Conservation (phyloP, 176 grass and related monocot species). For the Dendrocalamus sinicus region DNA sequence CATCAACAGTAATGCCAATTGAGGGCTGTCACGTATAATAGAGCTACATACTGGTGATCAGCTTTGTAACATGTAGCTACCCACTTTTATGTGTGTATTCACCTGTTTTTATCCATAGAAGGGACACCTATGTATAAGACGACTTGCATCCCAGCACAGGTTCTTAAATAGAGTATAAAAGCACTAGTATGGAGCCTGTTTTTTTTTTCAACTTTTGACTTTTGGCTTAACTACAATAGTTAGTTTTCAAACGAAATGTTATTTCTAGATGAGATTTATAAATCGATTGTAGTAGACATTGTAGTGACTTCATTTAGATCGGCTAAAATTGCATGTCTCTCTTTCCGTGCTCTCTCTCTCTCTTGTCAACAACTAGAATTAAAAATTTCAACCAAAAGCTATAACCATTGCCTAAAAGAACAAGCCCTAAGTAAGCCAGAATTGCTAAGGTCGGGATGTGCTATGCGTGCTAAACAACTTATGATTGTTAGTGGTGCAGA, state of each 20-base stretch:
- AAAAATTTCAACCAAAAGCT: too few relatives aligned
- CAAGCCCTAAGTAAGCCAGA: background rate
- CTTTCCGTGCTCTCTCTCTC: too few relatives aligned
- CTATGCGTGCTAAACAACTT: background rate
- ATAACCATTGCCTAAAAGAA: too few relatives aligned
- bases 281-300: too few relatives aligned
- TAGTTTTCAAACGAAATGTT: too few relatives aligned
- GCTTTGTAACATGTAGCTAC: constrained; percentile 11
- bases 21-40: background rate
- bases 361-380: too few relatives aligned
- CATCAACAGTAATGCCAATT: background rate
- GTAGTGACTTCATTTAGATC: too few relatives aligned
- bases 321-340: too few relatives aligned
- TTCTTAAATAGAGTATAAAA: constrained; percentile 1
- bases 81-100: background rate
- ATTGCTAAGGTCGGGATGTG: background rate
- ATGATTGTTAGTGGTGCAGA: background rate
- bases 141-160: background rate
- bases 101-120: background rate
- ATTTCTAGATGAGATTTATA: too few relatives aligned
- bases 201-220: too few relatives aligned
- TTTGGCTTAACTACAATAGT: too few relatives aligned
- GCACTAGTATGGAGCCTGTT: background rate
- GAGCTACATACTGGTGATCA: background rate
- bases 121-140: constrained; percentile 1